Base-by-base conservation (phyloP, 2,329 filamentous ascomycete genomes). In the Calonectria naviculata region DNA sequence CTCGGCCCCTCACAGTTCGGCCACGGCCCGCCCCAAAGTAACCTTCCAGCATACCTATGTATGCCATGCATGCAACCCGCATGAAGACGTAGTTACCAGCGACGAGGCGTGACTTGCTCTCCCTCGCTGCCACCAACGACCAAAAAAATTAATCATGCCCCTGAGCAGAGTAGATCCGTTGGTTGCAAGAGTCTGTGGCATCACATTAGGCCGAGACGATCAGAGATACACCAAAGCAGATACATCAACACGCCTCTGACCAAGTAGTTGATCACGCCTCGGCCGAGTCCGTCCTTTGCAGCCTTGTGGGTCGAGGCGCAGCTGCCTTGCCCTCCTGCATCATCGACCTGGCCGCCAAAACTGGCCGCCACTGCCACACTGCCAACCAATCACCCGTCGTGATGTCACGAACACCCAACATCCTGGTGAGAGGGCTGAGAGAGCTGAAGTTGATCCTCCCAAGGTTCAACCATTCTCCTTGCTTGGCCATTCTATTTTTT, bases 291-390 rank as follows among this genome's bases (percentile, higher is more conserved):
- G 24, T 58, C 31, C 19, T n/a, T 31, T 38, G 41, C 67, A 34
- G 34, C 60, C 28, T 49, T 64, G 58, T 61, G 68, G 66, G 65
- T 46, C 61, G 52, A 47, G 61, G 29, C 44, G 65, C 47, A 68
- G 49, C 65, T 60, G 49, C 31, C 60, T 49, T 44, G 21, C 36
- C 29, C 24, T 44, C 24, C 38, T 41, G 19, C 41, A n/a, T 44
- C 36, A 60, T 60, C 54, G 38, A 58, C 31, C 52, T 56, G 64
- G 68, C 38, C 64, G 36, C 64, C 21, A 24, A 63, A 34, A 38
- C 52, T 19, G 65, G 61, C 61, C 61, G 65, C 67, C 62, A 70
- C 29, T 66, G 67, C 67, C 67, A 70, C 67, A 15, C 19, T 47
- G 52, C 62, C 62, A 66, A 62, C 67, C 52, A 58, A 58, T 58